Base-by-base conservation (phyloP, 208 protist species). In the Wallacemonas sp. region DNA sequence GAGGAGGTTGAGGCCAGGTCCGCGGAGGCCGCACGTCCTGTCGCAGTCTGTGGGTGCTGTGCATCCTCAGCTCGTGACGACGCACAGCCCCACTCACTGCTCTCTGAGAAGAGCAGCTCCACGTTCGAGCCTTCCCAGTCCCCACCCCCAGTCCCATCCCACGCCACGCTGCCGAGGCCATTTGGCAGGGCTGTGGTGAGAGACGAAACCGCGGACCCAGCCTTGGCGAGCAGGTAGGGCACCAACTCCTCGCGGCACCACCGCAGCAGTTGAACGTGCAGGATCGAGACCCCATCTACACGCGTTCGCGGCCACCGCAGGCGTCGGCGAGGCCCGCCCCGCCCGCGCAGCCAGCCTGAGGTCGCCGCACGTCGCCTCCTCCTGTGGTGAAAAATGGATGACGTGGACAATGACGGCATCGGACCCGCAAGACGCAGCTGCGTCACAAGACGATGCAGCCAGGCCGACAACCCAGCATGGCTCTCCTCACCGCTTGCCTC, bases 161-260 rank as follows among this genome's bases (percentile, higher is more conserved):
- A n/a, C n/a, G n/a, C n/a, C n/a, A n/a, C n/a, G n/a, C n/a, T n/a
- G n/a, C n/a, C n/a, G n/a, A n/a, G n/a, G n/a, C n/a, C n/a, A n/a
- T n/a, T n/a, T n/a, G n/a, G n/a, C n/a, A n/a, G n/a, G n/a, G n/a
- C n/a, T n/a, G n/a, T n/a, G n/a, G n/a, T n/a, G n/a, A n/a, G n/a
- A n/a, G n/a, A n/a, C n/a, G 36, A 41, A 41, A 14, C 36, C 9
- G 36, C 6, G 36, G 36, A 41, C 9, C 9, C 36, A 41, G 36
- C 36, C 46, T 54, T 58, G 51, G 26, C 62, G 14, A 58, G 46
- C 39, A 38, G 39, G 60, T 55, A 56, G 4, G 61, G 61, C 31
- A 38, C 17, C 1, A 61, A 24, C 33, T 31, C 24, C 51, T 45
- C 63, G 54, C 27, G 51, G 49, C 68, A 53, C 41, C 34, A 47